A percentile compares a stretch with the other conserved stretches of the same genome.
Conservation (phyloP, 164 flowering plant genomes). For the Vitis labrusca region DNA sequence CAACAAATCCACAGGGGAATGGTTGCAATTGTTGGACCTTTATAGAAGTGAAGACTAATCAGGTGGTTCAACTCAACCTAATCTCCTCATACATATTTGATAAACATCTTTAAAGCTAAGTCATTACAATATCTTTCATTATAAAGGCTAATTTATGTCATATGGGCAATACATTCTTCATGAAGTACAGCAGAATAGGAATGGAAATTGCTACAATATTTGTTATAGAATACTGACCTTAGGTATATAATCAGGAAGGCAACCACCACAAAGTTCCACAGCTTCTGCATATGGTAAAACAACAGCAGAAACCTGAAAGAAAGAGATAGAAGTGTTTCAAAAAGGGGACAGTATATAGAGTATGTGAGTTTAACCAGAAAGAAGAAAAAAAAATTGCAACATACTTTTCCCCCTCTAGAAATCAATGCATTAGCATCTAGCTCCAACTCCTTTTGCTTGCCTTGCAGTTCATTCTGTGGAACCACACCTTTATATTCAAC, state of each 20-base stretch:
- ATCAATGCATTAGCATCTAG: constrained; percentile 62
- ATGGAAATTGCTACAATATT: too few relatives aligned
- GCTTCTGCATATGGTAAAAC: constrained; percentile 67
- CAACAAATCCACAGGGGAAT: too few relatives aligned
- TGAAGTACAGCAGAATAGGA: too few relatives aligned
- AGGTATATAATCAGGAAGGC: constrained; percentile 81
- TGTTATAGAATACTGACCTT: constrained; percentile 45
- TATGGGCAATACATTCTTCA: too few relatives aligned
- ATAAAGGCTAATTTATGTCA: too few relatives aligned
- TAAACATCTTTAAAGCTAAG: too few relatives aligned
- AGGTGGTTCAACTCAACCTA: too few relatives aligned
- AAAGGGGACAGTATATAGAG: not conserved
- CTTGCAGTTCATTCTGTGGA: constrained; percentile 56
- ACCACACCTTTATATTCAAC: constrained; percentile 85
- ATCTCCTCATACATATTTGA: too few relatives aligned
- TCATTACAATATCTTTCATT: too few relatives aligned
- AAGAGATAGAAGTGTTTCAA: not conserved
- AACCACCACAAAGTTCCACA: constrained; percentile 65
- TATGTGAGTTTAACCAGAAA: not conserved
- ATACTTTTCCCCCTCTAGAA: constrained; percentile 69
- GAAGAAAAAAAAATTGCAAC: constrained; percentile 1
- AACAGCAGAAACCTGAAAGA: constrained; percentile 52
- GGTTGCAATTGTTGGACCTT: too few relatives aligned
- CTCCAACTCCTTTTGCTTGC: constrained; percentile 66
- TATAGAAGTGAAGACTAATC: too few relatives aligned